These are phyloP conservation scores for Erodium texanum DNA, from an alignment of 441 rosid genomes.

Conservation along the genomic window DNA sequence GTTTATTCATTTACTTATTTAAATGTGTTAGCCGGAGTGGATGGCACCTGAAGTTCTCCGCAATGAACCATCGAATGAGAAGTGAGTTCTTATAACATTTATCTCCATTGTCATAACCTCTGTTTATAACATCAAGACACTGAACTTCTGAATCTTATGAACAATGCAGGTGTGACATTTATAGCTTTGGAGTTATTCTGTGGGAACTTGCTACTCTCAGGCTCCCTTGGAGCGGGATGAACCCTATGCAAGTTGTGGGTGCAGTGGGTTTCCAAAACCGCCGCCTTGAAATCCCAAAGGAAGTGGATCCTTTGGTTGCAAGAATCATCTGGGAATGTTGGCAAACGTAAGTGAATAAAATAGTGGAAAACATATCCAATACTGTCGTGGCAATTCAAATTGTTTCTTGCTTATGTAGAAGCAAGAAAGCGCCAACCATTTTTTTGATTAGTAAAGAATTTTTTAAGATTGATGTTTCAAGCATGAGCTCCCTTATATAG, in stretches of 20 bases:
- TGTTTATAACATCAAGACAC: not conserved
- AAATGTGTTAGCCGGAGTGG: constrained; percentile 80
- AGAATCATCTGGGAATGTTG: constrained; percentile 86
- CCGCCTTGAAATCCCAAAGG: constrained; percentile 89
- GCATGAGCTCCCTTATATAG: no score
- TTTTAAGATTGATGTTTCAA: no score
- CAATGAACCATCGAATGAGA: constrained; percentile 91
- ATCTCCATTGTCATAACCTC: not conserved
- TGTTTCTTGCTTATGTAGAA: not conserved
- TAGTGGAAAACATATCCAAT: not conserved
- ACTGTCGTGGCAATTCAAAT: not conserved
- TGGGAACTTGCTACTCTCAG: constrained; percentile 97
- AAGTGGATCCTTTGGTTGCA: constrained; percentile 79
- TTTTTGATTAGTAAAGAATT: no score
- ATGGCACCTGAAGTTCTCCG: constrained; percentile 99
- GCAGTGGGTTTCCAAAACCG: constrained; percentile 98
- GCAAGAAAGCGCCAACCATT: no score
- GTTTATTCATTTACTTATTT: not conserved
- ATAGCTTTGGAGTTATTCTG: constrained; percentile 91
- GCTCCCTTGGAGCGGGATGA: constrained; percentile 97
- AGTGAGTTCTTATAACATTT: constrained; percentile 46
- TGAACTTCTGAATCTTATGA: constrained; percentile 11
- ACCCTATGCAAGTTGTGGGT: constrained; percentile 99
- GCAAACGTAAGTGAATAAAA: constrained; percentile 60
- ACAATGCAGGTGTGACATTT: constrained; percentile 76